Base-by-base conservation (phyloP, 352 stramenopile species). In the Phytophthora brassicae region DNA sequence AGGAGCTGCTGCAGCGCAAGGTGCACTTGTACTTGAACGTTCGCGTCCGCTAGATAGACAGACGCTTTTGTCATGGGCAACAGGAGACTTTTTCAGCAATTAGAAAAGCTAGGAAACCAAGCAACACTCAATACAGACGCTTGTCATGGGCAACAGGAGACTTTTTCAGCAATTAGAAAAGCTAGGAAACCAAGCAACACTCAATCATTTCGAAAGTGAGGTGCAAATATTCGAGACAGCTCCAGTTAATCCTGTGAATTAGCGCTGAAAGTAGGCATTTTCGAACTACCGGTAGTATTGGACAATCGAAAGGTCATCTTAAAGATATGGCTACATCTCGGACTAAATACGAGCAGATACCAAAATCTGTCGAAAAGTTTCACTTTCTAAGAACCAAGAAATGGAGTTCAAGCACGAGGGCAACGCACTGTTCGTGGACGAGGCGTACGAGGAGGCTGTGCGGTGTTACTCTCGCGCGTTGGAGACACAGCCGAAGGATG, bases 11-110 rank as follows among this genome's bases (percentile, higher is more conserved):
- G 7, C 80, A 86, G 53, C 72, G 74, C 24, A 79, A 70, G 3
- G 79, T 95, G 60, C 86, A 95, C 39, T 74, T 95, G 43, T 95
- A 95, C 60, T 66, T 95, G 42, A 95, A 95, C 66, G 81, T 95
- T 16, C 84, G 86, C 24, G 79, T 92, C 12, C 79, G 79, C 43
- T 86, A 74, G 58, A 68, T 24, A 50, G 4, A 14, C 8, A 47
- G 20, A 28, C 2, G 16, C 26, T 3, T 17, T 26, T 39, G n/a
- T 31, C 4, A 8, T 9, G 39, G 41, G 23, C 42, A 38, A 33
- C 19, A 51, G 28, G 49, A 59, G 44, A 57, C 50, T 47, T 68
- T 6, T 36, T 39, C 33, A 20, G 48, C 39, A 31, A 53, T 13
- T 9, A 52, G 50, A 23, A 41, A 44, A 43, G 22, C 38, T 53